These are phyloP conservation scores for Botryotinia globosa DNA, from an alignment of 2,329 filamentous ascomycete species.

Conservation along the genomic window DNA sequence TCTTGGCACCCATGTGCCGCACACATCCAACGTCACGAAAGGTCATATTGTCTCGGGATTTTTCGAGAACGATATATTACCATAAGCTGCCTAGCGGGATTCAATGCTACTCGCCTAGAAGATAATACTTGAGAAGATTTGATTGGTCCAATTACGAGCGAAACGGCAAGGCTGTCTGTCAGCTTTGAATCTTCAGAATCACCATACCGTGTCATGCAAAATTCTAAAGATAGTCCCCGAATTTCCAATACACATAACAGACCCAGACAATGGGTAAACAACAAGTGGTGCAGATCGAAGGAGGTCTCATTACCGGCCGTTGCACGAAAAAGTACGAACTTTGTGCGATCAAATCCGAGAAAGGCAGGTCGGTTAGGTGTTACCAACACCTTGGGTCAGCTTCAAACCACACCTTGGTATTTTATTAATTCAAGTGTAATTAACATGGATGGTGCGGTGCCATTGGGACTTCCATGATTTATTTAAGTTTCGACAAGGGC, in stretches of 20 bases:
- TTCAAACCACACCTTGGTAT: background rate
- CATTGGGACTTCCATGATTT: background rate
- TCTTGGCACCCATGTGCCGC: conserved; percentile 15
- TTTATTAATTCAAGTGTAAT: background rate
- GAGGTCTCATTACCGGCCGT: conserved; percentile 15
- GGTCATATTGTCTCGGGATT: conserved; percentile 1
- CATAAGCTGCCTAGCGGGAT: background rate
- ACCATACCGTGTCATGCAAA: conserved; percentile 5
- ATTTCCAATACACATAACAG: background rate
- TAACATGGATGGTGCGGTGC: background rate
- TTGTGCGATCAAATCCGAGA: background rate
- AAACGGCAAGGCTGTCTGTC: background rate
- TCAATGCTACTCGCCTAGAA: background rate
- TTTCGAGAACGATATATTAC: background rate
- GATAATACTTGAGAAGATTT: background rate
- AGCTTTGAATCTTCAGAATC: conserved; percentile 16
- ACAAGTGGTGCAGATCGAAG: conserved; percentile 4
- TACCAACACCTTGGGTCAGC: conserved; percentile 20
- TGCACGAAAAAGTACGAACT: background rate
- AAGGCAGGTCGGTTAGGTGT: conserved; percentile 14
- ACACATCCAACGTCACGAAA: conserved; percentile 11
- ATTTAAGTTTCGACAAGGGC: background rate
- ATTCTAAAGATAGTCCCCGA: conserved; percentile 12
- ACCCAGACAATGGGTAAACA: conserved; percentile 16
- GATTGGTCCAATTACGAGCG: conserved; percentile 17